A percentile compares a stretch with the other conserved stretches of the same genome.
Evolutionary conservation across 768 basidiomycete genomes (phyloP).

Genomic region (Mycena albidolilacea): DNA sequence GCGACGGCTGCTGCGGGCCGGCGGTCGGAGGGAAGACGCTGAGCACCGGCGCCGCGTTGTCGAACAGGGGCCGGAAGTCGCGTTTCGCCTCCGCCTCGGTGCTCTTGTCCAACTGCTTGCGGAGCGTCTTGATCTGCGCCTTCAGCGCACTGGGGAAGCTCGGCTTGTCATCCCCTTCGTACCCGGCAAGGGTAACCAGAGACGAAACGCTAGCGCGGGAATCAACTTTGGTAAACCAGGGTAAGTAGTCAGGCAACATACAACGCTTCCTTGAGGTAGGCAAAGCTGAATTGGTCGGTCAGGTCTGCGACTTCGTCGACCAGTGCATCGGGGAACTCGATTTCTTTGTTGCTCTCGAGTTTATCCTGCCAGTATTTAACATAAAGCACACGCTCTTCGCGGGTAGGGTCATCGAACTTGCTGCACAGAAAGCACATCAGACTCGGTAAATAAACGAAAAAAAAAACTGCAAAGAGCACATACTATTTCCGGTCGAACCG

Average conservation of each 20-base stretch:
- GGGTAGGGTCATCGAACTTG: conserved; percentile 79
- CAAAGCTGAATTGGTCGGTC: conserved; percentile 85
- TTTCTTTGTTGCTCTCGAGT: conserved; percentile 70
- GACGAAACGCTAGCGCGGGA: conserved; percentile 71
- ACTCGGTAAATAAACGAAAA: background rate
- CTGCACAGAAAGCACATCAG: conserved; percentile 49
- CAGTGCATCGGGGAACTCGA: conserved; percentile 79
- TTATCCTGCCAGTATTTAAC: conserved; percentile 87
- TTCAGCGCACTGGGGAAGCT: conserved; percentile 68
- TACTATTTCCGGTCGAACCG: conserved; percentile 92
- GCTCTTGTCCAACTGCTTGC: conserved; percentile 74
- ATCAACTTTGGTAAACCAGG: conserved; percentile 3
- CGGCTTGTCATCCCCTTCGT: conserved; percentile 63
- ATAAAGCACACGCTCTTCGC: conserved; percentile 76
- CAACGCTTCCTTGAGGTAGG: conserved; percentile 93
- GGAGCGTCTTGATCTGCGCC: conserved; percentile 71
- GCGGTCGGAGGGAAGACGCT: conserved; percentile 9
- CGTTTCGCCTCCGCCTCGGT: conserved; percentile 6
- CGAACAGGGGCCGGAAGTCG: conserved; percentile 36
- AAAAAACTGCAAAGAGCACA: conserved; percentile 47
- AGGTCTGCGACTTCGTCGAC: conserved; percentile 69
- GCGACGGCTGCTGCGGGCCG: background rate
- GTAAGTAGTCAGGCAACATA: conserved; percentile 55
- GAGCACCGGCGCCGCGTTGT: background rate
- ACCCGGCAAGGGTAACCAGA: conserved; percentile 74